Conservation (phyloP, 2,329 filamentous ascomycete genomes). For the Diaporthe vexans region DNA sequence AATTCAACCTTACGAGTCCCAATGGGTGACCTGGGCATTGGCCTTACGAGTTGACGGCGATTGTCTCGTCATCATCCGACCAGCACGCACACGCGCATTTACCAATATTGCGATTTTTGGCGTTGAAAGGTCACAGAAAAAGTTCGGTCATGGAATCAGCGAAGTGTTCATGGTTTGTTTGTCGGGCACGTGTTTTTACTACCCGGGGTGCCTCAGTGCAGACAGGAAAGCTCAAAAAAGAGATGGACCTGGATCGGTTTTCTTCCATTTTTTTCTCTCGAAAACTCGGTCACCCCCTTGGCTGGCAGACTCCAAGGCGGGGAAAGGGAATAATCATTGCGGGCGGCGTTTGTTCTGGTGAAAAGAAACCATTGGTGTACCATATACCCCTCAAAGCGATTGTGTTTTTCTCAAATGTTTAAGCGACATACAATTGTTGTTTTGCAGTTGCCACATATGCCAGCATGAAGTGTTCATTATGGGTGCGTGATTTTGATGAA, state of each 20-base stretch:
- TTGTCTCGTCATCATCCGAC: neutral
- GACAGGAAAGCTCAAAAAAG: constrained; percentile 38
- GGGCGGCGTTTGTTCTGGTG: constrained; percentile 61
- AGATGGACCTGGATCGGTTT: constrained; percentile 29
- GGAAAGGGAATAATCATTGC: constrained; percentile 32
- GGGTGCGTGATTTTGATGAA: no score
- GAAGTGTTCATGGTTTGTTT: constrained; percentile 2
- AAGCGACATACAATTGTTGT: neutral
- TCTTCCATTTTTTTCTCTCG: neutral
- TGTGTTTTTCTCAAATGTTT: neutral
- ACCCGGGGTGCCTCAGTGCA: constrained; percentile 52
- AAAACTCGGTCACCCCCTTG: constrained; percentile 41
- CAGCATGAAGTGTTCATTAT: neutral
- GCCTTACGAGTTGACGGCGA: neutral
- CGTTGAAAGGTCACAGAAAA: constrained; percentile 19
- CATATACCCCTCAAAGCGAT: constrained; percentile 56
- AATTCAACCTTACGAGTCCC: neutral
- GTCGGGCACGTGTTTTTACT: constrained; percentile 11
- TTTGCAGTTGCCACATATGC: no score
- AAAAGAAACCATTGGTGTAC: constrained; percentile 48
- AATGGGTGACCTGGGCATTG: neutral
- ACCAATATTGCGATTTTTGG: neutral
- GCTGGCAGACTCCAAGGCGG: constrained; percentile 48
- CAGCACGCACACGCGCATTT: no score
- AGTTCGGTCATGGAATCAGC: neutral